A percentile compares a stretch with the other conserved stretches of the same genome.
Conservation (phyloP, 1,139 yeast species). For the Kurtzmaniella natalensis region DNA sequence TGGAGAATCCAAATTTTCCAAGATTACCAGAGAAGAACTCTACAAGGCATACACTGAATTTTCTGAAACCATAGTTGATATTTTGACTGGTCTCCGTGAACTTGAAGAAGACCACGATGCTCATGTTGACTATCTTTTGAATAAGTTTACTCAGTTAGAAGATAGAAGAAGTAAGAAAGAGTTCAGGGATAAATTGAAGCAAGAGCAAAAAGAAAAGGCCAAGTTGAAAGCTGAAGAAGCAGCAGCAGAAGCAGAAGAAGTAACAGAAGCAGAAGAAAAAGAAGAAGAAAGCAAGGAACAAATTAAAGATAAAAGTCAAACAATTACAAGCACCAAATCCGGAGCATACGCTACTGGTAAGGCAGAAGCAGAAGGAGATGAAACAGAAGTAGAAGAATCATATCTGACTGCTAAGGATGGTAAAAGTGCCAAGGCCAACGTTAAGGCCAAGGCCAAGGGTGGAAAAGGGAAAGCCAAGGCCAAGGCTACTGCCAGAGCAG, state of each 20-base stretch:
- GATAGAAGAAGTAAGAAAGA: conserved; percentile 35
- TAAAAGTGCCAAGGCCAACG: too few species aligned
- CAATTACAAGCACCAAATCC: background rate
- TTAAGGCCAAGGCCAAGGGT: background rate
- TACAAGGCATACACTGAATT: conserved; percentile 32
- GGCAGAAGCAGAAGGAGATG: background rate
- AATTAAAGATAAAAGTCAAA: conserved; percentile 10
- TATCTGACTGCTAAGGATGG: too few species aligned
- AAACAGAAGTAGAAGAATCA: background rate
- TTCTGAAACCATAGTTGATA: conserved; percentile 27
- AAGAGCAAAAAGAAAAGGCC: conserved; percentile 16
- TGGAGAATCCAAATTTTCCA: conserved; percentile 22
- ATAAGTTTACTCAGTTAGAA: conserved; percentile 28
- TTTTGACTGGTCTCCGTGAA: conserved; percentile 28
- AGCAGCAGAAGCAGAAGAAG: conserved; percentile 17
- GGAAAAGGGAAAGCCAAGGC: conserved; percentile 1
- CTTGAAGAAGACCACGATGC: conserved; percentile 39
- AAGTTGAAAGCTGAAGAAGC: conserved; percentile 18
- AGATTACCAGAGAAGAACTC: conserved; percentile 27
- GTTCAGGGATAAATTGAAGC: conserved; percentile 29
- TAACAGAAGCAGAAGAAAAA: conserved; percentile 20
- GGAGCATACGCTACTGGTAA: background rate
- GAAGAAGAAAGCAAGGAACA: conserved; percentile 13
- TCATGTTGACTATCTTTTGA: conserved; percentile 33
- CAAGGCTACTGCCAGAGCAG: background rate